Conservation (phyloP, 495 filamentous ascomycete genomes). For the Talaromyces stipitatus region DNA sequence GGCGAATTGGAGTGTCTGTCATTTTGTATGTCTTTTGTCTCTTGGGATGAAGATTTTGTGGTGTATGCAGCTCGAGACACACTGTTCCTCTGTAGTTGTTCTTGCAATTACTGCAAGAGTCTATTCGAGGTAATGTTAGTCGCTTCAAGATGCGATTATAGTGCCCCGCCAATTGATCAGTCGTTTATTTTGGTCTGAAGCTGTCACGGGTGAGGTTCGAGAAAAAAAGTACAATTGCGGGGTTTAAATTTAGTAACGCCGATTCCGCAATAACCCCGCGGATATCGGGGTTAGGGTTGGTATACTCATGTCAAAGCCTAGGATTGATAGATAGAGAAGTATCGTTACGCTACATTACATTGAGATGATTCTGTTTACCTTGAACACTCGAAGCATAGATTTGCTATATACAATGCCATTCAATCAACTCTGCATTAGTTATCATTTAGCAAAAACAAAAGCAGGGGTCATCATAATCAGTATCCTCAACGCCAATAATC, state of each 20-base stretch:
- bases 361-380: not conserved
- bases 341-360: too few species aligned
- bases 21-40: not conserved
- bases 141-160: not conserved
- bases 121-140: not conserved
- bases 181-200: not conserved
- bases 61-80: not conserved
- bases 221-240: not conserved
- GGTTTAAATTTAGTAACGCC: not conserved
- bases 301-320: too few species aligned
- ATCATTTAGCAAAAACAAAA: not conserved
- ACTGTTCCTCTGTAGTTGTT: not conserved
- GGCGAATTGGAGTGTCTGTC: conserved; percentile 24
- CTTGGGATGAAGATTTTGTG: not conserved
- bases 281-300: not conserved
- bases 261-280: not conserved
- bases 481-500: not conserved
- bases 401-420: not conserved
- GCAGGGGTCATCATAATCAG: not conserved
- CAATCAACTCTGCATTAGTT: not conserved
- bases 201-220: not conserved
- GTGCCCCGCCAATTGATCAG: not conserved
- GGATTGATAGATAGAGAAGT: too few species aligned
- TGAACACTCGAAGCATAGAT: not conserved
- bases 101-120: not conserved